Base-by-base conservation (phyloP, 2,329 filamentous ascomycete species). In the Colletotrichum gloeosporioides region DNA sequence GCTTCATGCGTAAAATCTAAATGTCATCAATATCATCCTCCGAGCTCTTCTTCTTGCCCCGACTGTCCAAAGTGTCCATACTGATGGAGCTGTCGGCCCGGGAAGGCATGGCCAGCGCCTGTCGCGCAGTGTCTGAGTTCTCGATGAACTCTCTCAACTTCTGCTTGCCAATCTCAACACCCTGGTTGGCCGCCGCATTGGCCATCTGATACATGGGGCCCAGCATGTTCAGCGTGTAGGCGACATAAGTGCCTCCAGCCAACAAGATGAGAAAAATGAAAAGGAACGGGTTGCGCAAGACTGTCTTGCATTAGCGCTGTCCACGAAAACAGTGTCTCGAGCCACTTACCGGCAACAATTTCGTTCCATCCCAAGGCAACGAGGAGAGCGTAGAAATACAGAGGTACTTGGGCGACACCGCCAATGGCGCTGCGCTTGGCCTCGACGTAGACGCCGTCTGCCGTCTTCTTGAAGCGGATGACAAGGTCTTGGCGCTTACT, bases 361-460 rank as follows among this genome's bases (percentile, higher is more conserved):
- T 99, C 97, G 85, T 99, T 99, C 97, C 97, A 99, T n/a, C 97
- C 97, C 65, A 99, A 89, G 27, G 95, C 95, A 78, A 99, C 88
- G 73, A 99, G 89, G 73, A 99, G 85, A 57, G 92, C 95, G 81
- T 98, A 99, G 85, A 99, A 98, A 86, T 98, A 99, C 77, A 98
- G 87, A 8, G 97, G 97, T 66, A 99, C 93, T 85, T 98, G 96
- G 6, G 96, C 95, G 80, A 99, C 95, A 73, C 96, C 96, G 71
- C 97, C 97, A 83, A 99, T 98, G 57, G 97, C 97, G 83, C 96
- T 96, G 75, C 97, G 92, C 90, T 99, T 99, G 66, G 97, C 97
- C 87, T 99, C 97, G 57, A 99, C 96, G 81, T 98, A 99, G 6
- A 99, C 96, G 9, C 96, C 97, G 83, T 99, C 97, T 2, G 97